These are phyloP conservation scores for Nakazawaea siamensis DNA, from an alignment of 805 yeast genomes.

Conservation along the genomic window DNA sequence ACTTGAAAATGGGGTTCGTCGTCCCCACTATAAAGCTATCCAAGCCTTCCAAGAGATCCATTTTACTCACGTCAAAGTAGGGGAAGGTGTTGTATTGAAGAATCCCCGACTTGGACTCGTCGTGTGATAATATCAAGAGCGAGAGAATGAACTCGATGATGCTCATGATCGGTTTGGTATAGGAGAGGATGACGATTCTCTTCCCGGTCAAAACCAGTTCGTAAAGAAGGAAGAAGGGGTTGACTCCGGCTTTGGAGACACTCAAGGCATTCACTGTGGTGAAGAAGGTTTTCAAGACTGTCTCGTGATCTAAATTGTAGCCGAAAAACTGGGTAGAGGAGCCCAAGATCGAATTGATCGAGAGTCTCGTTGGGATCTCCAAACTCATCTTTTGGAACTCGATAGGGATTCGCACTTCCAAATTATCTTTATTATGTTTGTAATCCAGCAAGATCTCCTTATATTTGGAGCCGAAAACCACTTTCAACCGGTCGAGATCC, in stretches of 20 bases:
- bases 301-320: slow-evolving; percentile 21
- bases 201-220: slow-evolving; percentile 42
- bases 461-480: slow-evolving; percentile 5
- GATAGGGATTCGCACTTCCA: slow-evolving; percentile 2
- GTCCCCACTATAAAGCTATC: slow-evolving; percentile 53
- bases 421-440: slow-evolving; percentile 14
- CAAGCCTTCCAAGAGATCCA: slow-evolving; percentile 36
- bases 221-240: slow-evolving; percentile 33
- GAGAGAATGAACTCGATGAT: slow-evolving; percentile 37
- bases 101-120: background rate
- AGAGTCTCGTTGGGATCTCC: slow-evolving; percentile 19
- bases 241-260: background rate
- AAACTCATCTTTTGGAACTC: background rate
- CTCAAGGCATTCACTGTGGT: slow-evolving; percentile 14
- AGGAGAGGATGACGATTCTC: slow-evolving; percentile 26
- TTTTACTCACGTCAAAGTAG: slow-evolving; percentile 50
- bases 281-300: slow-evolving; percentile 16
- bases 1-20: slow-evolving; percentile 55
- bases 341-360: slow-evolving; percentile 18
- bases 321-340: slow-evolving; percentile 22
- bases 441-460: slow-evolving; percentile 6
- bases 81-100: slow-evolving; percentile 33
- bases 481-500: slow-evolving; percentile 1
- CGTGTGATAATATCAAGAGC: slow-evolving; percentile 24
- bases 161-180: slow-evolving; percentile 37